Base-by-base conservation (phyloP, 2,329 filamentous ascomycete genomes). In the Truncatella angustata region DNA sequence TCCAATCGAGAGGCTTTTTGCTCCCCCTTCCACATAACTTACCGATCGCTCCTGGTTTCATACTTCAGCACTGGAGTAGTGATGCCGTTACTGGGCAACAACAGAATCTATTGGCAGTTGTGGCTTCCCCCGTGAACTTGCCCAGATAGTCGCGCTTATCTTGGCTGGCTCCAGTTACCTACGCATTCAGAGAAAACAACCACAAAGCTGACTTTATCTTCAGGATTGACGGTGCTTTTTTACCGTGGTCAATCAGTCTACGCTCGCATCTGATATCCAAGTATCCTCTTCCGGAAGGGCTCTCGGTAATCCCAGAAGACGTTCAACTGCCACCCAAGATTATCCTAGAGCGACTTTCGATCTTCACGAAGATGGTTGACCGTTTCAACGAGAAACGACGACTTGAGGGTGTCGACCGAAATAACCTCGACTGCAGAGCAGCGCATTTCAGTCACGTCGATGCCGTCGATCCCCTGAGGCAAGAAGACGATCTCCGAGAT, bases 161-260 rank as follows among this genome's bases (percentile, higher is more conserved):
- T n/a, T n/a, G n/a, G n/a, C n/a, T n/a, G n/a, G 20, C 37, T 12
- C n/a, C 12, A 45, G 6, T n/a, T n/a, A n/a, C n/a, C n/a, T n/a
- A n/a, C n/a, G n/a, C n/a, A n/a, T n/a, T n/a, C n/a, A n/a, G n/a
- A n/a, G n/a, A n/a, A n/a, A n/a, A n/a, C n/a, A n/a, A n/a, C n/a
- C n/a, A n/a, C n/a, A n/a, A 24, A 21, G 39, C 40, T 44, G n/a
- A 44, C 23, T n/a, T 30, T n/a, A 28, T 28, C n/a, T 4, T 26
- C 53, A 93, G 91, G 1, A 84, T 92, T 32, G 91, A 96, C 65
- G 90, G 89, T 32, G 84, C 85, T 26, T 94, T 93, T 60, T 72
- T 93, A 44, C 83, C 87, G 6, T 97, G 92, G 92, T 79, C 84
- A 16, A 75, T 84, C 4, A 79, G 79, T 39, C 77, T 99, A 34